Percentiles rank a stretch among this genome's conserved stretches.
Evolutionary conservation across 768 basidiomycete genomes (phyloP).

Genomic region (Termitomyces sp.): DNA sequence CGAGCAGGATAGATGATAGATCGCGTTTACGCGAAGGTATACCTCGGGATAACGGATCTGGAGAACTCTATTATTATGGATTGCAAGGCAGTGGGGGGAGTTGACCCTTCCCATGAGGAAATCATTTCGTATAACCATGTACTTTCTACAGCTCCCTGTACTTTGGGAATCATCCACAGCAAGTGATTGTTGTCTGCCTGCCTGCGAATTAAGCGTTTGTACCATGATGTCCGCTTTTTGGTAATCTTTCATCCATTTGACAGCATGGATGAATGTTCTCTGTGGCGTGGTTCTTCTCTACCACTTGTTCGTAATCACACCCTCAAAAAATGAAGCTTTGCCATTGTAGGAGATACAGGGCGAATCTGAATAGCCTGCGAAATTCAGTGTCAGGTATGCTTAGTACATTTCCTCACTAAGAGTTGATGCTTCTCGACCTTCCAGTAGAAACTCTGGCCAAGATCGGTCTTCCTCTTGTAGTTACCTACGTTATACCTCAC

Average conservation of each 20-base stretch:
- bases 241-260: not conserved
- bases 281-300: not conserved
- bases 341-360: not conserved
- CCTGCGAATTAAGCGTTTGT: not conserved
- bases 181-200: not conserved
- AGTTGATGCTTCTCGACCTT: not conserved
- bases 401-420: not conserved
- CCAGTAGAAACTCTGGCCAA: not conserved
- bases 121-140: not conserved
- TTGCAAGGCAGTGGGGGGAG: not conserved
- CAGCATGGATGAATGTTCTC: not conserved
- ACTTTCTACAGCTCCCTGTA: not conserved
- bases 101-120: not conserved
- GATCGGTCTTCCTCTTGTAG: not conserved
- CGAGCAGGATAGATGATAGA: not conserved
- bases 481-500: too few species aligned
- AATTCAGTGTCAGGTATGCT: not conserved
- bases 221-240: not conserved
- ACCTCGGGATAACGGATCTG: not conserved
- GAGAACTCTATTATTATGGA: not conserved
- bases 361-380: not conserved
- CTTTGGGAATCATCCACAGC: not conserved
- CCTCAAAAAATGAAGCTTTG: not conserved
- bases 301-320: not conserved
- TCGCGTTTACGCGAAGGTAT: not conserved